Evolutionary conservation across 352 stramenopile species (phyloP).

Genomic region (Salisapilia sapeloensis): DNA sequence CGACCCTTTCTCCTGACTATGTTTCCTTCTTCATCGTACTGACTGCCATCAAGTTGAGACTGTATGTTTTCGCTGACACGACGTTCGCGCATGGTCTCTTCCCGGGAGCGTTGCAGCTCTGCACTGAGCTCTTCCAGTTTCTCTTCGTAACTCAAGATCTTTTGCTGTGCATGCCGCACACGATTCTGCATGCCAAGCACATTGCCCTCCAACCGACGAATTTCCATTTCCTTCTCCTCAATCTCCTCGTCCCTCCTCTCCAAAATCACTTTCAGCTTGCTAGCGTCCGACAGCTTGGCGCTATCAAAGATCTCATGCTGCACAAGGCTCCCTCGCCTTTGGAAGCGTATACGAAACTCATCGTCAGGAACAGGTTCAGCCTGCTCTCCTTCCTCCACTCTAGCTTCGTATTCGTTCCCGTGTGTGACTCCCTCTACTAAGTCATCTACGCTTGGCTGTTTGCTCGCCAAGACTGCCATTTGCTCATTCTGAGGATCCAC

Average conservation of each 20-base stretch:
- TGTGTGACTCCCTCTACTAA: constrained; percentile 1
- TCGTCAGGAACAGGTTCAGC: too few species aligned
- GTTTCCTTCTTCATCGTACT: too few species aligned
- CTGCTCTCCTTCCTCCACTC: not conserved
- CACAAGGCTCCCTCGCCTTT: constrained; percentile 41
- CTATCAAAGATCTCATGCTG: constrained; percentile 74
- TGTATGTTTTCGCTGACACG: too few species aligned
- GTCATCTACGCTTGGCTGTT: constrained; percentile 5
- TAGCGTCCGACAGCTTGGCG: constrained; percentile 56
- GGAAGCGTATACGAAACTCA: constrained; percentile 56
- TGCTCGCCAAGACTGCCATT: constrained; percentile 31
- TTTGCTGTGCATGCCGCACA: constrained; percentile 36
- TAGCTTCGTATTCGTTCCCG: constrained; percentile 1
- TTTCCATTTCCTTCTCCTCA: constrained; percentile 34
- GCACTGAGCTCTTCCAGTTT: constrained; percentile 61
- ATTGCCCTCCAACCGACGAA: constrained; percentile 48
- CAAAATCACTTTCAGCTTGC: constrained; percentile 40
- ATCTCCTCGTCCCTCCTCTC: constrained; percentile 57
- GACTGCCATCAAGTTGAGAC: too few species aligned
- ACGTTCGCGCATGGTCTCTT: too few species aligned
- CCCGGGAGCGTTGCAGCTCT: constrained; percentile 25
- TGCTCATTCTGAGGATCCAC: constrained; percentile 25
- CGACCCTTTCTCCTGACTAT: too few species aligned
- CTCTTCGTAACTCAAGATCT: constrained; percentile 46
- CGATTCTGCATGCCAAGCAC: constrained; percentile 49